These are phyloP conservation scores for Dioscorea cayenensis DNA, from an alignment of 116 monocot species.

Conservation along the genomic window DNA sequence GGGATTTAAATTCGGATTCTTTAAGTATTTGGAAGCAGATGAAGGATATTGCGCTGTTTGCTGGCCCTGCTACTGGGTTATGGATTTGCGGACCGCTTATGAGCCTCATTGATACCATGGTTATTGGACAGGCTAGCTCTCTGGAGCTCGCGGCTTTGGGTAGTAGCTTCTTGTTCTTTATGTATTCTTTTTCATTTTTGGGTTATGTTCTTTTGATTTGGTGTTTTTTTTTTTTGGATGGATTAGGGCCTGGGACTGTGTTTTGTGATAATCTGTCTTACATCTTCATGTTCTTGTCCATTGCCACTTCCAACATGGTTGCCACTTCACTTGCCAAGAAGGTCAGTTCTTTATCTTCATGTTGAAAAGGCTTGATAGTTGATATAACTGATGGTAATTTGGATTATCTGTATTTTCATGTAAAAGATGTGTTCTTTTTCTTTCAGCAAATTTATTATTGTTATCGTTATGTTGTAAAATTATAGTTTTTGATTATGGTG, in stretches of 20 bases:
- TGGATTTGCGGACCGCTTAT: slow-evolving; percentile 95
- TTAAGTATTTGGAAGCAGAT: slow-evolving; percentile 69
- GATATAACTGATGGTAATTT: not conserved
- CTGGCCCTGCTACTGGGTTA: slow-evolving; percentile 79
- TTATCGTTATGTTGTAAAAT: not conserved
- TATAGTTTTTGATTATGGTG: not conserved
- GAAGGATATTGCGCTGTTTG: slow-evolving; percentile 76
- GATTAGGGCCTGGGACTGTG: slow-evolving; percentile 81
- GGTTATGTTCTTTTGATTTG: not conserved
- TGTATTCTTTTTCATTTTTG: not conserved
- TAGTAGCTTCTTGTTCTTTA: not conserved
- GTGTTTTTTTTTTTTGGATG: not conserved
- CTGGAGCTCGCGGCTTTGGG: slow-evolving; percentile 89
- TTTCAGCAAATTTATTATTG: not conserved
- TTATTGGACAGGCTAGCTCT: slow-evolving; percentile 86
- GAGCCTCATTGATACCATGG: slow-evolving; percentile 97
- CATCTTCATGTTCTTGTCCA: slow-evolving; percentile 88
- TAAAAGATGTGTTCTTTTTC: not conserved
- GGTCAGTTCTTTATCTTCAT: slow-evolving; percentile 15
- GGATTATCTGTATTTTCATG: not conserved
- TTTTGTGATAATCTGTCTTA: slow-evolving; percentile 77
- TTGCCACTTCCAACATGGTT: slow-evolving; percentile 91
- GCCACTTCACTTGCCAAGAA: slow-evolving; percentile 86
- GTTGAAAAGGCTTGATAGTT: too few relatives aligned
- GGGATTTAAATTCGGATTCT: not conserved